phyloP scores from a whole-genome alignment of 2,329 filamentous ascomycete species.

The Aspergillus texensis region DNA sequence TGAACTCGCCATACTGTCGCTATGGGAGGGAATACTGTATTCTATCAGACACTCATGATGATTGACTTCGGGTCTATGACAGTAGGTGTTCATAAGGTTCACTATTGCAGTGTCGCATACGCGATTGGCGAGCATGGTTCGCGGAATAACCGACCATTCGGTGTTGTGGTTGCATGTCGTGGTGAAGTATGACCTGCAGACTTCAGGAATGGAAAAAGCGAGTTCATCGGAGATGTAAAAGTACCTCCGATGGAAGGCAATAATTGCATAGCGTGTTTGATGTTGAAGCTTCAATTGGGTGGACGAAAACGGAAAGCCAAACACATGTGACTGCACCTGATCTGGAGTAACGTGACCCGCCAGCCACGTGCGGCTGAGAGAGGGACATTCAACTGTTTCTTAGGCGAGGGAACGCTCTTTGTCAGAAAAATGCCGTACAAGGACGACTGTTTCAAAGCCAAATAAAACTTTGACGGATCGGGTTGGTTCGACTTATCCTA shows the following conservation, averaged over 20 bases:
- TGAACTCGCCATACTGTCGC: background rate
- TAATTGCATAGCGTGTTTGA: too few relatives aligned
- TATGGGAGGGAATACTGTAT: background rate
- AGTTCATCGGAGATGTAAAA: too few relatives aligned
- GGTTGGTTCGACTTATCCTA: background rate
- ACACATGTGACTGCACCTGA: background rate
- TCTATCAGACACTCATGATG: background rate
- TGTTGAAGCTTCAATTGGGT: too few relatives aligned
- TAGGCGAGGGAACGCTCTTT: background rate
- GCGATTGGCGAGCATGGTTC: background rate
- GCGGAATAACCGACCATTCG: too few relatives aligned
- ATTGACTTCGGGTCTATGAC: background rate
- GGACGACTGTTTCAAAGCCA: background rate
- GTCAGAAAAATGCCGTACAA: background rate
- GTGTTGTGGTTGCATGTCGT: too few relatives aligned
- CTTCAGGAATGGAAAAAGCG: too few relatives aligned
- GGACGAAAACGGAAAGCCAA: too few relatives aligned
- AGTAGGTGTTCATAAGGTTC: background rate
- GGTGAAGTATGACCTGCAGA: too few relatives aligned
- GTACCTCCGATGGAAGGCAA: too few relatives aligned
- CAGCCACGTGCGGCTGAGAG: background rate
- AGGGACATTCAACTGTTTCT: background rate
- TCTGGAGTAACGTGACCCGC: background rate
- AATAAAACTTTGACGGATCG: background rate
- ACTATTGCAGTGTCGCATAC: background rate